phyloP scores from a whole-genome alignment of 2,329 filamentous ascomycete genomes.

The Neopestalotiopsis sp. region DNA sequence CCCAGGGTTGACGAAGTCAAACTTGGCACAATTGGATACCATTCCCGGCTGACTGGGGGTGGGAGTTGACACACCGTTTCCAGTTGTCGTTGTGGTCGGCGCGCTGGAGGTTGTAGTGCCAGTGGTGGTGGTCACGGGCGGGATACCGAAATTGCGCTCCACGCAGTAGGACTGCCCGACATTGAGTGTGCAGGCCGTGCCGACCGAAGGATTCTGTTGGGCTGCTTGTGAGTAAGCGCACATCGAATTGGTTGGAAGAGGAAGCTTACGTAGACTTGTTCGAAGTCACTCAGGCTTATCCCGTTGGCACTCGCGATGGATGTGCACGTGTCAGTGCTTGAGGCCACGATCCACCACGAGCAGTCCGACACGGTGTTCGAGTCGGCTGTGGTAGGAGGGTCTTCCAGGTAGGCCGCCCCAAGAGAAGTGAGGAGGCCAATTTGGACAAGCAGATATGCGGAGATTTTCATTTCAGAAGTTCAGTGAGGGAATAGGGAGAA shows the following conservation, averaged over 20 bases:
- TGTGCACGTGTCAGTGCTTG: slow-evolving; percentile 15
- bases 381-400: slow-evolving; percentile 15
- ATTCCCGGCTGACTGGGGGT: background rate
- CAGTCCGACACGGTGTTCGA: slow-evolving; percentile 18
- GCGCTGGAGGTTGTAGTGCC: background rate
- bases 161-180: slow-evolving; percentile 20
- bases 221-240: too few species aligned
- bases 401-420: background rate
- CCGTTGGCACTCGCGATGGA: background rate
- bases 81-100: slow-evolving; percentile 9
- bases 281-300: slow-evolving; percentile 5
- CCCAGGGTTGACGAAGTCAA: background rate
- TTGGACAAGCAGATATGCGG: too few species aligned
- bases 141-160: slow-evolving; percentile 17
- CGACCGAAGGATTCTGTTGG: slow-evolving; percentile 16
- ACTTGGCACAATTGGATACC: background rate
- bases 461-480: too few species aligned
- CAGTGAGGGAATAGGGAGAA: too few species aligned
- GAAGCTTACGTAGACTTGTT: slow-evolving; percentile 6
- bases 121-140: slow-evolving; percentile 1
- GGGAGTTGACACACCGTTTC: background rate
- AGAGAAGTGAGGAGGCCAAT: too few species aligned
- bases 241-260: background rate
- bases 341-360: slow-evolving; percentile 18
- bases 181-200: background rate